Percentiles rank a stretch among this genome's conserved stretches.
Evolutionary conservation across 176 grass and related monocot species (phyloP).

Genomic region (Musa acuminata): DNA sequence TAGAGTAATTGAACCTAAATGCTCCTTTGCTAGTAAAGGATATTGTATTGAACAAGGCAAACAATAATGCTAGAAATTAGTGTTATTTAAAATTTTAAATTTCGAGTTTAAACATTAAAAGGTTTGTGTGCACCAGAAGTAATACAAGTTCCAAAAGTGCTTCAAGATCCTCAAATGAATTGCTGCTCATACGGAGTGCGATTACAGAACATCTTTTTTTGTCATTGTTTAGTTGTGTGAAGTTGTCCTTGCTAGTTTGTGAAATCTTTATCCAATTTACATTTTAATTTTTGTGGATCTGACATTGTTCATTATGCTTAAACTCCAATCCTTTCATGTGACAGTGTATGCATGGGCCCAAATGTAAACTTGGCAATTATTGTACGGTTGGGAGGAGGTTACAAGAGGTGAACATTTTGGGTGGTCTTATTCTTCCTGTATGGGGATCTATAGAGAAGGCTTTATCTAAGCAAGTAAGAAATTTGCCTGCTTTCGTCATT

Average conservation of each 20-base stretch:
- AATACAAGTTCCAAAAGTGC: no score
- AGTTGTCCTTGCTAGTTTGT: background rate
- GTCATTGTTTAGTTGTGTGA: background rate
- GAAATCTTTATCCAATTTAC: background rate
- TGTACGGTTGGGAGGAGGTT: conserved; percentile 92
- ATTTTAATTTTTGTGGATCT: background rate
- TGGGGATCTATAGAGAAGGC: conserved; percentile 90
- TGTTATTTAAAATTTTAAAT: no score
- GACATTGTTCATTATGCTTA: background rate
- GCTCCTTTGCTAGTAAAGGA: no score
- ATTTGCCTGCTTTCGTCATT: conserved; percentile 10
- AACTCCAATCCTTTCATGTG: conserved; percentile 26
- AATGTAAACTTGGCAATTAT: conserved; percentile 87
- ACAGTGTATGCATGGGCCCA: conserved; percentile 98
- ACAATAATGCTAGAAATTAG: no score
- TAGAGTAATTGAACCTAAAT: no score
- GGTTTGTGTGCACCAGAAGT: no score
- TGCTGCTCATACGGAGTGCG: background rate
- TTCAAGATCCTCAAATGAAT: background rate
- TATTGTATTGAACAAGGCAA: no score
- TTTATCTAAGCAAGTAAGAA: conserved; percentile 69
- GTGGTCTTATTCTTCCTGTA: conserved; percentile 94
- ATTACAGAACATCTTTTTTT: background rate
- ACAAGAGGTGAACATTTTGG: conserved; percentile 88
- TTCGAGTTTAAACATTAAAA: no score